Evolutionary conservation across 768 basidiomycete species (phyloP), one percentile per base, ranked within the genome.

Genomic region (Hirschioporus abietinus): DNA sequence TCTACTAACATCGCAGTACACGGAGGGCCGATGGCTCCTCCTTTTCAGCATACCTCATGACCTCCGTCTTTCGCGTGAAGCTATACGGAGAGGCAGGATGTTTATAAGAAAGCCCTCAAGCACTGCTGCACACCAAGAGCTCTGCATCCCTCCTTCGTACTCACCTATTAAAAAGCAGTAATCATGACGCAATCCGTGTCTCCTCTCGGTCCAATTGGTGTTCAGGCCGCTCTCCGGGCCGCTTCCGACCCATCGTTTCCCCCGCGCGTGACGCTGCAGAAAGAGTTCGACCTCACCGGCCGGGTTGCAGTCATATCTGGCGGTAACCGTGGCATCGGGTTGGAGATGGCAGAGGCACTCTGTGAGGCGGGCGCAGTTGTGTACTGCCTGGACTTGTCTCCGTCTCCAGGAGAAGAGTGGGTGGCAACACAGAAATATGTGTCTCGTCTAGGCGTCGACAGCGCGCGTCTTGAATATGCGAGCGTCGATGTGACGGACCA

Each of bases 341-440:
- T 94, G 20, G 92, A 94, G 78, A 89, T 90, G 88, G 90, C 90
- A 36, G 77, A 92, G 65, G 85, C 87, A 4, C 77, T 93, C 58
- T 83, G 84, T 58, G 92, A 93, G 77, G 88, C 85, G 15, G 91
- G 91, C 36, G 89, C 88, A 6, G 86, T 81, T 0, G 81, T 91
- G 20, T 91, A 91, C 74, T 90, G 88, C 72, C 76, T 90, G 15
- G 90, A 91, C 74, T 78, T 91, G 10, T 83, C 88, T 1, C 67
- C 72, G 42, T 73, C 75, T 36, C 85, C 90, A 0, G 85, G 85
- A 1, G 81, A 80, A 0, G 88, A 88, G 71, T 91, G 86, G 81
- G 68, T 72, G 57, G 79, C 79, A 68, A 85, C 86, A n/a, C 76
- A 74, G 23, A 83, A 82, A 35, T 90, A 84, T 70, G 84, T 85